These are phyloP conservation scores for Poa pratensis DNA, from an alignment of 176 grass and related monocot species.

Conservation along the genomic window DNA sequence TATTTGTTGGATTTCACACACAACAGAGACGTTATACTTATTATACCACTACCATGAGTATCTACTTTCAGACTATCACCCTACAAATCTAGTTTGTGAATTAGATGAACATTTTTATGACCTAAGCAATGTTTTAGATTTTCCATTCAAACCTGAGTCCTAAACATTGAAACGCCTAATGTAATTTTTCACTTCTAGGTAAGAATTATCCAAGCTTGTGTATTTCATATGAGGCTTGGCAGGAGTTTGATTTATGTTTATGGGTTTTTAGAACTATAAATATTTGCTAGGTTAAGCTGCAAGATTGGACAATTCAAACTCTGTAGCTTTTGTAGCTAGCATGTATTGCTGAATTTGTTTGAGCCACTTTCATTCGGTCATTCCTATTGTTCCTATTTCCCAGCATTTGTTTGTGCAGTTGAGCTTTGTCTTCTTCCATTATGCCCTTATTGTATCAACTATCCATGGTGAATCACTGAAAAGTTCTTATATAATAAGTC, in stretches of 20 bases:
- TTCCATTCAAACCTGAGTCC: not conserved
- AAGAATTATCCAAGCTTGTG: not conserved
- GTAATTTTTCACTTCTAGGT: not conserved
- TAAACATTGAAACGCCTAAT: not conserved
- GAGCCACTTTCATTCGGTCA: not conserved
- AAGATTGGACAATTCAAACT: not conserved
- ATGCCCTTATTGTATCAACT: not conserved
- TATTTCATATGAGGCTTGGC: not conserved
- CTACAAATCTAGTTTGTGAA: not conserved
- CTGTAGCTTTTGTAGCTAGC: not conserved
- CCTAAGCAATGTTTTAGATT: not conserved
- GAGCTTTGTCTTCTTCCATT: not conserved
- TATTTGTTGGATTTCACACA: not conserved
- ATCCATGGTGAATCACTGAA: not conserved
- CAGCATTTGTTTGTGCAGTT: slow-evolving; percentile 19
- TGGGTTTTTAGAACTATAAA: not conserved
- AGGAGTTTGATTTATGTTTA: not conserved
- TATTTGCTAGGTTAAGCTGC: not conserved
- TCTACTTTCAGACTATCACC: not conserved
- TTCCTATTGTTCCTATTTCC: not conserved
- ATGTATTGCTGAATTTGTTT: not conserved
- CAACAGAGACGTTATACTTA: not conserved
- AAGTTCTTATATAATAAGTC: not conserved
- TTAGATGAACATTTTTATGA: not conserved
- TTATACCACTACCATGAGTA: not conserved